These are phyloP conservation scores for Rhizoclosmatium sp. DNA, from an alignment of 192 early-diverging fungal genomes.

Conservation along the genomic window DNA sequence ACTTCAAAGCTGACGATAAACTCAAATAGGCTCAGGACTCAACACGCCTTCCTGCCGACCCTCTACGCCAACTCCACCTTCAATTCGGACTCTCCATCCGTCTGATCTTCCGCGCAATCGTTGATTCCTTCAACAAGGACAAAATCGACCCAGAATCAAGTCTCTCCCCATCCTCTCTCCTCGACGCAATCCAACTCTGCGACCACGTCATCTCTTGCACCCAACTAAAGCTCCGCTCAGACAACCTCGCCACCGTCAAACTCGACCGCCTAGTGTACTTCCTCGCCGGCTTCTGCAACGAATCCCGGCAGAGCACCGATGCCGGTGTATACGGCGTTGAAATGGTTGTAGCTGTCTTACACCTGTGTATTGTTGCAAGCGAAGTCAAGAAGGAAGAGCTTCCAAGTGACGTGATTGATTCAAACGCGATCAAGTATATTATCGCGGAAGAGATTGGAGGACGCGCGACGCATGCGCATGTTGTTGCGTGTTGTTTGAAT, in stretches of 20 bases:
- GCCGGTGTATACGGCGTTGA: slow-evolving; percentile 14
- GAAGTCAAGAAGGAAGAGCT: slow-evolving; percentile 8
- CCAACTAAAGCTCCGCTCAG: slow-evolving; percentile 20
- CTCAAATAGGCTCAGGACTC: background rate
- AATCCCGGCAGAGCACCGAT: background rate
- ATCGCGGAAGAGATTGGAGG: slow-evolving; percentile 9
- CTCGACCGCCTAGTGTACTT: slow-evolving; percentile 8
- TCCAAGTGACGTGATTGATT: slow-evolving; percentile 31
- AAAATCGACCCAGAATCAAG: background rate
- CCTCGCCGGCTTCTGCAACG: slow-evolving; percentile 7
- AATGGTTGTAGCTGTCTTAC: slow-evolving; percentile 20
- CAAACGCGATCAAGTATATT: slow-evolving; percentile 28
- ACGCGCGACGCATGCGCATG: slow-evolving; percentile 7
- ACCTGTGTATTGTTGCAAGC: slow-evolving; percentile 22
- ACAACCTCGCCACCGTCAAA: slow-evolving; percentile 18
- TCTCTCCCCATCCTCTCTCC: background rate
- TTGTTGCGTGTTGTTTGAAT: slow-evolving; percentile 25
- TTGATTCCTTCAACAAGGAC: slow-evolving; percentile 22
- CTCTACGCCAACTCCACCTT: slow-evolving; percentile 2
- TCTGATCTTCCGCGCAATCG: slow-evolving; percentile 16
- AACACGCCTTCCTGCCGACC: background rate
- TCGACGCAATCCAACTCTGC: slow-evolving; percentile 22
- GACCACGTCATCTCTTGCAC: slow-evolving; percentile 15
- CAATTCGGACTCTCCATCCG: slow-evolving; percentile 31
- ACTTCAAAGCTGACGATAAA: background rate